Percentiles rank a stretch among this genome's conserved stretches.
Evolutionary conservation across 495 filamentous ascomycete species (phyloP).

Genomic region (Stereocaulon alpinum): DNA sequence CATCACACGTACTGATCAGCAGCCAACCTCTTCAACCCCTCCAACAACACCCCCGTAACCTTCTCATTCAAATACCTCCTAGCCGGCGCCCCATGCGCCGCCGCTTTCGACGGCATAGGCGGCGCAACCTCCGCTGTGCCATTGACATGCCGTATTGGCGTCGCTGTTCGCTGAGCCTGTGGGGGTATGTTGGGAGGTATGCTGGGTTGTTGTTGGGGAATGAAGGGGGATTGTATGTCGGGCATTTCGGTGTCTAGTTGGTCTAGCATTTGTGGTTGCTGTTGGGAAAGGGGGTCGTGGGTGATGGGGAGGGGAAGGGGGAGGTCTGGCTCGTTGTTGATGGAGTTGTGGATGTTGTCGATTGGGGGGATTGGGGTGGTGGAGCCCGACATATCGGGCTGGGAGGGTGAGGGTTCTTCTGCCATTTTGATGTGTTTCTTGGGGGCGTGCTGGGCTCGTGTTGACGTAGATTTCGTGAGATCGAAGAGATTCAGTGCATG

Average conservation of each 20-base stretch:
- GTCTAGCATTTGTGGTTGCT: conserved; percentile 8
- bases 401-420: not conserved
- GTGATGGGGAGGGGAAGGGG: not conserved
- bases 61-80: conserved; percentile 84
- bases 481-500: not conserved
- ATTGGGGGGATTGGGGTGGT: conserved; percentile 6
- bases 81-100: conserved; percentile 69
- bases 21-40: conserved; percentile 85
- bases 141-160: conserved; percentile 40
- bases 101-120: conserved; percentile 27
- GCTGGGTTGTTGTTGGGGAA: not conserved
- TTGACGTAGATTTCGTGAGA: too few relatives aligned
- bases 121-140: conserved; percentile 25
- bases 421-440: not conserved
- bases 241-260: conserved; percentile 17
- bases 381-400: conserved; percentile 1
- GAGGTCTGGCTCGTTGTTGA: not conserved
- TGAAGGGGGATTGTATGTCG: conserved; percentile 19
- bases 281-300: conserved; percentile 5
- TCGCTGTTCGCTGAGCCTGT: conserved; percentile 33
- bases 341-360: conserved; percentile 9
- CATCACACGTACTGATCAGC: conserved; percentile 60
- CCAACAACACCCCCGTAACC: conserved; percentile 71
- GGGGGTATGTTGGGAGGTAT: conserved; percentile 24
- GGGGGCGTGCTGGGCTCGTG: not conserved